A percentile compares a stretch with the other conserved stretches of the same genome.
Conservation (phyloP, 306 rosid genomes). For the Astragalus membranaceus region DNA sequence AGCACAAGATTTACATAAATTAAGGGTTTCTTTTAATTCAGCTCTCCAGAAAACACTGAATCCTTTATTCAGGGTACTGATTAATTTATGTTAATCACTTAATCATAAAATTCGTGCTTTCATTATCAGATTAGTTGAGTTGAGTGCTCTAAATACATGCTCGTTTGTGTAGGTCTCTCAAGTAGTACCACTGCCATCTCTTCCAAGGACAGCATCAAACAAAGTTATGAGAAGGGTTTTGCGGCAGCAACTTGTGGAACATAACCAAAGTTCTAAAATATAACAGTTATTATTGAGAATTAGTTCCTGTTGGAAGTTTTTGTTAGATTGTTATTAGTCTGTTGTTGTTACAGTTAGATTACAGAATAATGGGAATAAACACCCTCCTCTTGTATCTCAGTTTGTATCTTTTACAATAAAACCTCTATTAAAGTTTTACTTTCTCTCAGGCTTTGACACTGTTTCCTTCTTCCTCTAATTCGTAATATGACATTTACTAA, state of each 20-base stretch:
- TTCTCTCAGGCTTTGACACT: not conserved
- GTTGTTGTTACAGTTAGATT: not conserved
- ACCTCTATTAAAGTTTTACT: not conserved
- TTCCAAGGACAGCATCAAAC: conserved; percentile 91
- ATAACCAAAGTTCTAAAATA: conserved; percentile 49
- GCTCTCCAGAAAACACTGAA: conserved; percentile 86
- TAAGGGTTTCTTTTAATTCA: conserved; percentile 62
- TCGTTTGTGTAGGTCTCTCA: conserved; percentile 56
- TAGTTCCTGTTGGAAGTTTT: not conserved
- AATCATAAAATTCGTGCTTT: not conserved
- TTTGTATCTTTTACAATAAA: not conserved
- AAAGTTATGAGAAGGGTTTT: conserved; percentile 93
- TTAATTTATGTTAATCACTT: conserved; percentile 14
- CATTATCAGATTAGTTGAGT: not conserved
- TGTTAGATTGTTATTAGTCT: not conserved
- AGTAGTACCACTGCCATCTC: conserved; percentile 48
- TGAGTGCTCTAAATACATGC: not conserved
- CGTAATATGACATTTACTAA: no score
- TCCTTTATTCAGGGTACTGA: conserved; percentile 75
- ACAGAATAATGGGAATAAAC: not conserved
- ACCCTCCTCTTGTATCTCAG: not conserved
- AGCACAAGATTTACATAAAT: conserved; percentile 34
- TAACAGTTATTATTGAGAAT: conserved; percentile 8
- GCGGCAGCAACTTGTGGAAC: conserved; percentile 51
- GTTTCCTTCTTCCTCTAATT: not conserved